Base-by-base conservation (phyloP, 2,329 filamentous ascomycete species). In the Diaporthe sp. region DNA sequence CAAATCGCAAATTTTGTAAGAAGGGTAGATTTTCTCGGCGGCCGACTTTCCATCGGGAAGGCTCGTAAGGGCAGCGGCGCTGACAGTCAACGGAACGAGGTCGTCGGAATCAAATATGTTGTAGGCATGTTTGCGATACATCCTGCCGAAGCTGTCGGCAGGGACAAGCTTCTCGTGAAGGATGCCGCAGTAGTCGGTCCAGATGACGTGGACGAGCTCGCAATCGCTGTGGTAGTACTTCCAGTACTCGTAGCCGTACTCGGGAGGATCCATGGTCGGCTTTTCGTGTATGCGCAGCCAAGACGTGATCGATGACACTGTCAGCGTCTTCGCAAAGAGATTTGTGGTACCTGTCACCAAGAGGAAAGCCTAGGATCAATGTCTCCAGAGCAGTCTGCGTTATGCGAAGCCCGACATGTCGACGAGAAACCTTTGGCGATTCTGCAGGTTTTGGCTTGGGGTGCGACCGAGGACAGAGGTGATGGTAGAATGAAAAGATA, bases 191-290 rank as follows among this genome's bases (percentile, higher is more conserved):
- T 37, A 53, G n/a, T 68, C 63, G 7, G 47, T 68, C 47, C 63
- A 68, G 15, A 53, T 25, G 47, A 68, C 44, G 34, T 68, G 63
- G 22, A 68, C 63, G 12, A 68, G 31, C 22, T 68, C 44, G n/a
- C 63, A 68, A 2, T 68, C 63, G 13, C 31, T 20, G 47, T 68
- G 47, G 31, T 53, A 39, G 12, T 68, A 22, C 31, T 49, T 68
- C 63, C 63, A 68, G 31, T 68, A 20, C 22, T 53, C 28, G 9
- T 39, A 68, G 31, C 31, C 44, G 13, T 68, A 37, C 22, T 10
- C 7, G 7, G 47, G 31, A 25, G 31, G 44, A 17, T 68, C 47
- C 47, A 68, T 68, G 22, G 6, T 68, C 2, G 22, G 44, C 17
- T 39, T 68, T 20, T 13, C 13, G 4, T 7, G 34, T 39, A 4